Conservation (phyloP, 2,329 filamentous ascomycete species). For the Nemania sp. region DNA sequence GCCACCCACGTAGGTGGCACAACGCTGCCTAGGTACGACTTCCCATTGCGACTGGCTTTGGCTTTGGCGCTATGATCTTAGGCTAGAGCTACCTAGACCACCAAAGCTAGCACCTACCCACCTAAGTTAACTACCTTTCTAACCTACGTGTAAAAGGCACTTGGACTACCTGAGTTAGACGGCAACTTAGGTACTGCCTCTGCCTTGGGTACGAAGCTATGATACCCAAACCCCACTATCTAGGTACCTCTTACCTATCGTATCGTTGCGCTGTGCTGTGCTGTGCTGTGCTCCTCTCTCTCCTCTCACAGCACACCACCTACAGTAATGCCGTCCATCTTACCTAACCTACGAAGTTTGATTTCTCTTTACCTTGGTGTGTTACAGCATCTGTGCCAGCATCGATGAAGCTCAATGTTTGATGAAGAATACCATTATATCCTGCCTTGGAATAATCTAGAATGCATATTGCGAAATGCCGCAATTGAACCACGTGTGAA, state of each 20-base stretch:
- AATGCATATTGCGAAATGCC: slow-evolving; percentile 35
- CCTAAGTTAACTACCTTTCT: background rate
- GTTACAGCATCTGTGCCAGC: slow-evolving; percentile 28
- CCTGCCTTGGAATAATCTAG: slow-evolving; percentile 30
- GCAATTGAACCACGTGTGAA: slow-evolving; percentile 37
- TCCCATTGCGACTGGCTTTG: background rate
- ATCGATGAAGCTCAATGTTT: background rate
- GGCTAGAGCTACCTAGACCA: background rate
- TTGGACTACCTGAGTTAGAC: slow-evolving; percentile 14
- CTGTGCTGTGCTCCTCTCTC: slow-evolving; percentile 19
- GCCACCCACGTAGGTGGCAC: slow-evolving; percentile 33
- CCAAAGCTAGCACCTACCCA: slow-evolving; percentile 4
- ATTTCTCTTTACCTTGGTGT: slow-evolving; percentile 1
- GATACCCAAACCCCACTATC: slow-evolving; percentile 4
- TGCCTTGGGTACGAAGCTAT: slow-evolving; percentile 9
- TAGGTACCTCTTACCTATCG: background rate
- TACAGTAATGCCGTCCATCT: slow-evolving; percentile 3
- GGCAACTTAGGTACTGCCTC: background rate
- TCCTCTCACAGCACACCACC: background rate
- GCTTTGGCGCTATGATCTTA: slow-evolving; percentile 1
- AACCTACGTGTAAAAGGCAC: slow-evolving; percentile 27
- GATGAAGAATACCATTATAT: background rate
- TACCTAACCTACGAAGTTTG: background rate
- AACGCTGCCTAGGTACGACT: background rate
- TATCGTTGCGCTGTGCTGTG: slow-evolving; percentile 20